These are phyloP conservation scores for Fusarium sp. DNA, from an alignment of 2,329 filamentous ascomycete species.

Conservation along the genomic window DNA sequence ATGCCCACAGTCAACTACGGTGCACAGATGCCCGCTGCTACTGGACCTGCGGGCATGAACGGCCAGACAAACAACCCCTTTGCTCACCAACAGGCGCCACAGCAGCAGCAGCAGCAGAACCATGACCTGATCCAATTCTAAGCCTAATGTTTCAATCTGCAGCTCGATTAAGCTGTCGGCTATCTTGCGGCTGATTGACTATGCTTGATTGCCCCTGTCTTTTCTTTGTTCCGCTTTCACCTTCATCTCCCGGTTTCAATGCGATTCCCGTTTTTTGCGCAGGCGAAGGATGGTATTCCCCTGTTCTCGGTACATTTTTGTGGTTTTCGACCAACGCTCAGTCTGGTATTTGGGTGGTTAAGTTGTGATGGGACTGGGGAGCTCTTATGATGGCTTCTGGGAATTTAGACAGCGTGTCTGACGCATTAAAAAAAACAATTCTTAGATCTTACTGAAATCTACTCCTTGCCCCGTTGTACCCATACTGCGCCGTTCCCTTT, in stretches of 20 bases:
- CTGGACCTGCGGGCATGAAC: slow-evolving; percentile 65
- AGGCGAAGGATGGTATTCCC: slow-evolving; percentile 45
- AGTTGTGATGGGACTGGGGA: slow-evolving; percentile 42
- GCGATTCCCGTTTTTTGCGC: slow-evolving; percentile 42
- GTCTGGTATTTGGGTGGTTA: slow-evolving; percentile 39
- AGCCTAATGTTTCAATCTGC: slow-evolving; percentile 17
- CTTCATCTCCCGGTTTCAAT: slow-evolving; percentile 33
- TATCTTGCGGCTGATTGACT: slow-evolving; percentile 9
- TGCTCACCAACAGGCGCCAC: slow-evolving; percentile 54
- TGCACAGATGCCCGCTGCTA: slow-evolving; percentile 61
- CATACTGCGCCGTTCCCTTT: slow-evolving; percentile 22
- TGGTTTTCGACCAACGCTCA: slow-evolving; percentile 36
- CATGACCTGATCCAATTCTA: slow-evolving; percentile 73
- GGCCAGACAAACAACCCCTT: slow-evolving; percentile 68
- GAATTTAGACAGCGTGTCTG: slow-evolving; percentile 47
- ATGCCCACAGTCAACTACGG: slow-evolving; percentile 69
- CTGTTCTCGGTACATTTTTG: slow-evolving; percentile 43
- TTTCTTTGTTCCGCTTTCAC: slow-evolving; percentile 33
- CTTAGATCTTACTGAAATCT: slow-evolving; percentile 48
- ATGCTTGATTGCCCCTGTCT: slow-evolving; percentile 21
- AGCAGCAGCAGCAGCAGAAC: slow-evolving; percentile 57
- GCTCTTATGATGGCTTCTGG: slow-evolving; percentile 37
- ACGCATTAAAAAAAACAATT: slow-evolving; percentile 44
- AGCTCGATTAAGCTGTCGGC: slow-evolving; percentile 1
- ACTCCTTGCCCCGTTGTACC: slow-evolving; percentile 34